Evolutionary conservation across 257 asterid species (phyloP).

Genomic region (Vinca minor): DNA sequence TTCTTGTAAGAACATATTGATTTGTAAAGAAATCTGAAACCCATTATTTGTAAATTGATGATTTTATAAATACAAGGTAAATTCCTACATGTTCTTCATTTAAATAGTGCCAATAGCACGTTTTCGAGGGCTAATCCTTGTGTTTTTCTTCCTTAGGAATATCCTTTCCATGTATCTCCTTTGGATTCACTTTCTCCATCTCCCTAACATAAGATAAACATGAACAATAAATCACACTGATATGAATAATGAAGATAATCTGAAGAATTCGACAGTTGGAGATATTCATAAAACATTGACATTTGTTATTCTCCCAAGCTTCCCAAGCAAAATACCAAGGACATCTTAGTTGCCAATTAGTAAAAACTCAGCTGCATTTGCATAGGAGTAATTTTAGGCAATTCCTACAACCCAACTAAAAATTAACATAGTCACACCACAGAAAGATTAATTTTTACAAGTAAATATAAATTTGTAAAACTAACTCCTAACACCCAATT

Average conservation of each 20-base stretch:
- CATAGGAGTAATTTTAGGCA: too few relatives aligned
- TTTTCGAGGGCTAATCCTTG: slow-evolving; percentile 13
- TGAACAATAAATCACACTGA: too few relatives aligned
- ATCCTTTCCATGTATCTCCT: slow-evolving; percentile 52
- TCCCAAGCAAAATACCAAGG: too few relatives aligned
- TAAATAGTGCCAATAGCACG: neutral
- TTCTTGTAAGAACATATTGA: neutral
- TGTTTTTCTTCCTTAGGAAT: slow-evolving; percentile 44
- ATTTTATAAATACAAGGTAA: neutral
- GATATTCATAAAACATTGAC: too few relatives aligned
- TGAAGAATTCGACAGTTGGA: too few relatives aligned
- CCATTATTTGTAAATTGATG: slow-evolving; percentile 4
- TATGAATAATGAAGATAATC: too few relatives aligned
- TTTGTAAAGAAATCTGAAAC: slow-evolving; percentile 4
- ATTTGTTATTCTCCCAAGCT: too few relatives aligned
- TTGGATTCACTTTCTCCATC: slow-evolving; percentile 53
- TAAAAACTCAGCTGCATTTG: too few relatives aligned
- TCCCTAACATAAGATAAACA: slow-evolving; percentile 25
- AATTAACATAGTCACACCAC: neutral
- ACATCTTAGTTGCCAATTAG: too few relatives aligned
- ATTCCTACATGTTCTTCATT: neutral
- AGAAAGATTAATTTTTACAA: neutral
- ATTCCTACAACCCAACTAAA: neutral
- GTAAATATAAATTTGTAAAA: neutral
- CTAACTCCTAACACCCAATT: neutral